These are phyloP conservation scores for Lactifluus hygrophoroides DNA, from an alignment of 768 basidiomycete species.

Conservation along the genomic window DNA sequence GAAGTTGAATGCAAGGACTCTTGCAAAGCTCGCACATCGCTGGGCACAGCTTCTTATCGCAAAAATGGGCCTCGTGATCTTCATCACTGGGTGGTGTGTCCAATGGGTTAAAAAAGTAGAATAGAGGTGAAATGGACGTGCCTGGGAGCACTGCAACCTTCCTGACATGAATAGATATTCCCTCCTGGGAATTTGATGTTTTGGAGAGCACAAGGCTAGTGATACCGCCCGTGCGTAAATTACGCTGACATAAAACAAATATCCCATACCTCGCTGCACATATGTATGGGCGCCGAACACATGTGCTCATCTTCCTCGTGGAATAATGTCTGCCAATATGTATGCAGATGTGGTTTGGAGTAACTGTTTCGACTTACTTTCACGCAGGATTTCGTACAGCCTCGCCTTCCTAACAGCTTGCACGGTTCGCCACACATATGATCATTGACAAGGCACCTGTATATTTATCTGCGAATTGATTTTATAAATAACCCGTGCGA, in stretches of 20 bases:
- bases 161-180: conserved; percentile 2
- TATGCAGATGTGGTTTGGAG: neutral
- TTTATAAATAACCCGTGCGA: neutral
- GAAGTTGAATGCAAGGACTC: too few species aligned
- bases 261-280: conserved; percentile 42
- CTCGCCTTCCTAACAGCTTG: conserved; percentile 35
- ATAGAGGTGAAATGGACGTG: neutral
- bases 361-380: conserved; percentile 30
- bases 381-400: conserved; percentile 44
- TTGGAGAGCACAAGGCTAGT: conserved; percentile 9
- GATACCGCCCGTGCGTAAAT: neutral
- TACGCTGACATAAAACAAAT: neutral
- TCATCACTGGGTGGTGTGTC: conserved; percentile 34
- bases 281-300: conserved; percentile 52
- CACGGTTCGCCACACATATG: conserved; percentile 50
- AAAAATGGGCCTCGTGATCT: conserved; percentile 39
- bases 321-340: conserved; percentile 32
- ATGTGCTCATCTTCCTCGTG: conserved; percentile 40
- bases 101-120: too few species aligned
- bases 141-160: neutral
- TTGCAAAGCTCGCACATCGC: conserved; percentile 46
- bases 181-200: too few species aligned
- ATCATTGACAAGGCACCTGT: conserved; percentile 42
- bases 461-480: conserved; percentile 31
- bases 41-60: conserved; percentile 45